Evolutionary conservation across 129 eudicot species (phyloP).

Genomic region (Dittrichia graveolens): DNA sequence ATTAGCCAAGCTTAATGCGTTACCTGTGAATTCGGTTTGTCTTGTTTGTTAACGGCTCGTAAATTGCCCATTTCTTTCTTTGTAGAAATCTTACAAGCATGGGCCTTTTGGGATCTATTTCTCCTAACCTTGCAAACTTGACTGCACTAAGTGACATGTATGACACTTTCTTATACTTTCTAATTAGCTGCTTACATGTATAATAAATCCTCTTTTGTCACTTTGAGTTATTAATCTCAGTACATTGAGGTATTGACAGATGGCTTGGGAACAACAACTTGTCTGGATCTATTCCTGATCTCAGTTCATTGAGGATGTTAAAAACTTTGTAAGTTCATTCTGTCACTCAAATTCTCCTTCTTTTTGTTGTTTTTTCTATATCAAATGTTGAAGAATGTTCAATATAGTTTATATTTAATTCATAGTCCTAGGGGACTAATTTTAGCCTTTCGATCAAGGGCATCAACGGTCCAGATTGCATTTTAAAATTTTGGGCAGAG

Average conservation of each 20-base stretch:
- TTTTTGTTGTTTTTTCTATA: background rate
- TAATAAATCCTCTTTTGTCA: too few relatives aligned
- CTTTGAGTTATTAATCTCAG: too few relatives aligned
- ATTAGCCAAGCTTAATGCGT: background rate
- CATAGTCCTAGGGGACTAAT: too few relatives aligned
- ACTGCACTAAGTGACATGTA: conserved; percentile 70
- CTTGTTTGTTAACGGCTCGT: background rate
- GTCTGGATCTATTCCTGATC: conserved; percentile 68
- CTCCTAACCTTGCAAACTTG: conserved; percentile 61
- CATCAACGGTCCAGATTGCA: too few relatives aligned
- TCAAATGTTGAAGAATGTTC: conserved; percentile 7
- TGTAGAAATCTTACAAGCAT: conserved; percentile 69
- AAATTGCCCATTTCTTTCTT: conserved; percentile 21
- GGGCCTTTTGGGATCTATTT: conserved; percentile 66
- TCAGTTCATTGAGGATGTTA: conserved; percentile 53
- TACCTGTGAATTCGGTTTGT: background rate
- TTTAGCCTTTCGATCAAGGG: too few relatives aligned
- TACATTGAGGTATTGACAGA: conserved; percentile 39
- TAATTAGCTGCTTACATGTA: background rate
- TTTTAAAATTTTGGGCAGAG: too few relatives aligned
- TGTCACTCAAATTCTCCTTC: background rate
- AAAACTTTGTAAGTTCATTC: conserved; percentile 53
- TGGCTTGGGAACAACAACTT: conserved; percentile 73
- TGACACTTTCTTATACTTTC: conserved; percentile 29
- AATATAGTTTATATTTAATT: too few relatives aligned